phyloP scores from a whole-genome alignment of 2,329 filamentous ascomycete genomes.

The Nemania serpens region DNA sequence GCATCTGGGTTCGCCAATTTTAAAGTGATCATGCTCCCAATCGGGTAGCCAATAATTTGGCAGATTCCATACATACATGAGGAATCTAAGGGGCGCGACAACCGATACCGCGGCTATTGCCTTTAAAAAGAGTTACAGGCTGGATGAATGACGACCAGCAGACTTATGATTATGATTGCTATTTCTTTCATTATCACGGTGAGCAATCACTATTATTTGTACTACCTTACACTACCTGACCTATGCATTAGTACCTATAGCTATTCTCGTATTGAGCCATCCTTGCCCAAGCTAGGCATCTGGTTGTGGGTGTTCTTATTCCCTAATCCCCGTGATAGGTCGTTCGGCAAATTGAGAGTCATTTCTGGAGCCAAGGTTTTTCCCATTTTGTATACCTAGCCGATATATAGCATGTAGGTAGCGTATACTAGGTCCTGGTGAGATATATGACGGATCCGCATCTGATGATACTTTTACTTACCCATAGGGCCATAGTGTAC shows the following conservation, averaged over 20 bases:
- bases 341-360: slow-evolving; percentile 32
- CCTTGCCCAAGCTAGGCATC: slow-evolving; percentile 10
- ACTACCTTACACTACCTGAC: neutral
- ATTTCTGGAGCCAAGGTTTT: slow-evolving; percentile 34
- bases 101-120: slow-evolving; percentile 5
- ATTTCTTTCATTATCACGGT: neutral
- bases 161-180: too few relatives aligned
- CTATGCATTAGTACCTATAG: neutral
- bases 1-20: slow-evolving; percentile 16
- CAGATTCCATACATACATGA: neutral
- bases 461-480: neutral
- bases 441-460: slow-evolving; percentile 2
- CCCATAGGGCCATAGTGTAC: too few relatives aligned
- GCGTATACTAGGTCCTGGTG: neutral
- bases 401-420: too few relatives aligned
- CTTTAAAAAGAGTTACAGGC: neutral
- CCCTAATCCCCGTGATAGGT: slow-evolving; percentile 30
- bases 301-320: slow-evolving; percentile 3
- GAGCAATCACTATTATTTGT: neutral
- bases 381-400: slow-evolving; percentile 11
- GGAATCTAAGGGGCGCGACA: neutral
- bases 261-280: slow-evolving; percentile 6
- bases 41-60: slow-evolving; percentile 7
- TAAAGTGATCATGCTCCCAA: slow-evolving; percentile 1
- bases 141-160: neutral